Evolutionary conservation across 1,284 basidiomycete genomes (phyloP), one percentile per base, ranked within the genome.

Genomic region (Puccinia triticina): DNA sequence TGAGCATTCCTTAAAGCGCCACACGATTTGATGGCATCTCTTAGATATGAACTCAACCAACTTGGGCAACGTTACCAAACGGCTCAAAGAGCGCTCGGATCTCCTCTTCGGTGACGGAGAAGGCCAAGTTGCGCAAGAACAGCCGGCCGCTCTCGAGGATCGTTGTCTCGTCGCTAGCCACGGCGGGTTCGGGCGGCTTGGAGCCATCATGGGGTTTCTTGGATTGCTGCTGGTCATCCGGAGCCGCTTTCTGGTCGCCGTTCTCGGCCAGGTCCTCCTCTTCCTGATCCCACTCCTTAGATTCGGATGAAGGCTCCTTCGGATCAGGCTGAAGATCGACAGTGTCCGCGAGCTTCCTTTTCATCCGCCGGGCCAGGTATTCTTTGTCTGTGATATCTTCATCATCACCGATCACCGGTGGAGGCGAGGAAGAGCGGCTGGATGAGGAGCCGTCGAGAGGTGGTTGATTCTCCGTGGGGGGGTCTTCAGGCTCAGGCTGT

Each of bases 51-150:
- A 32, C 12, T 21, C 29, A 53, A 85, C 87, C 85, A 79, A 88
- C 88, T 84, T 88, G 87, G 43, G 84, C 90, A 66, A 98, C 87
- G 64, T 90, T 88, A 11, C 95, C 96, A 86, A 90, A 94, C 0
- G 90, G 88, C 12, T 88, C 87, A 86, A 96, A 95, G 8, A 92
- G 89, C n/a, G 90, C 88, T 10, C 88, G 86, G 1, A 98, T 87
- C 76, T 97, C 94, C 3, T 90, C 88, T 48, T 93, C 90, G 0
- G 92, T 92, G 82, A 93, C 93, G 0, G 92, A 90, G 86, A 94
- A 98, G 0, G 95, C 90, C 26, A 98, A 88, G 86, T 98, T 99
- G 18, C 96, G 93, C 8, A 98, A 89, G 86, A 98, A 98, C 5
- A 98, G 88, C 0, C 96, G 91, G 0, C 91, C 91, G 0, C 94